Conservation (phyloP, 768 basidiomycete genomes). For the Phylloporus scabripes region DNA sequence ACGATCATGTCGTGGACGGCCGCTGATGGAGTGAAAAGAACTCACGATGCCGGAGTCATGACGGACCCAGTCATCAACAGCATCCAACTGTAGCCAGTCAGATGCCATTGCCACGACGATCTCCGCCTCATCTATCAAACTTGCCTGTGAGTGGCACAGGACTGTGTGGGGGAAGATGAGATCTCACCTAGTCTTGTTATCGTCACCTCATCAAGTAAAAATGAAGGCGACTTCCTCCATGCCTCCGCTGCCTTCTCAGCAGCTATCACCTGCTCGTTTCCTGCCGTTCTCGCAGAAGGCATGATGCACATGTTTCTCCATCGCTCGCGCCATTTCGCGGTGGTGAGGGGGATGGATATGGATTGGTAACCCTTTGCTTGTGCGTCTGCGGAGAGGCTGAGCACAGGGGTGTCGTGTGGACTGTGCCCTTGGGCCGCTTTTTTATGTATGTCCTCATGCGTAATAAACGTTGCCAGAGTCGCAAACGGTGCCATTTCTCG, state of each 20-base stretch:
- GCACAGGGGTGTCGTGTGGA: conserved; percentile 43
- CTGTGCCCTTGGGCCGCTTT: conserved; percentile 13
- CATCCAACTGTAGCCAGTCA: conserved; percentile 95
- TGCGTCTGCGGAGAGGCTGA: conserved; percentile 47
- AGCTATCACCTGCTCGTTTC: conserved; percentile 35
- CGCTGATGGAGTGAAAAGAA: conserved; percentile 15
- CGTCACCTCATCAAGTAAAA: conserved; percentile 80
- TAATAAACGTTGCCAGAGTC: conserved; percentile 24
- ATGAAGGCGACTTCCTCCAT: conserved; percentile 82
- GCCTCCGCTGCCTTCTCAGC: conserved; percentile 68
- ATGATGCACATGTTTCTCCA: conserved; percentile 89
- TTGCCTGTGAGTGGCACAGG: conserved; percentile 12
- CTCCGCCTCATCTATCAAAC: conserved; percentile 62
- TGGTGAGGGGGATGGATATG: conserved; percentile 85
- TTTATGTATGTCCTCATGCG: conserved; percentile 37
- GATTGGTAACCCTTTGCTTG: conserved; percentile 66
- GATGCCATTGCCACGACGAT: conserved; percentile 72
- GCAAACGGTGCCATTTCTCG: conserved; percentile 24
- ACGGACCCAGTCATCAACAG: conserved; percentile 87
- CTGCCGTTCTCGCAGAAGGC: conserved; percentile 36
- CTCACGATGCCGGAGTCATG: conserved; percentile 94
- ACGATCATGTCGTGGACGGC: conserved; percentile 4
- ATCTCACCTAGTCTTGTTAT: conserved; percentile 70
- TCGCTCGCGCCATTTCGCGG: conserved; percentile 74
- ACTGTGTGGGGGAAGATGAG: conserved; percentile 8